Evolutionary conservation across 192 early-diverging fungal species (phyloP).

Genomic region (Paraglomus occultum): DNA sequence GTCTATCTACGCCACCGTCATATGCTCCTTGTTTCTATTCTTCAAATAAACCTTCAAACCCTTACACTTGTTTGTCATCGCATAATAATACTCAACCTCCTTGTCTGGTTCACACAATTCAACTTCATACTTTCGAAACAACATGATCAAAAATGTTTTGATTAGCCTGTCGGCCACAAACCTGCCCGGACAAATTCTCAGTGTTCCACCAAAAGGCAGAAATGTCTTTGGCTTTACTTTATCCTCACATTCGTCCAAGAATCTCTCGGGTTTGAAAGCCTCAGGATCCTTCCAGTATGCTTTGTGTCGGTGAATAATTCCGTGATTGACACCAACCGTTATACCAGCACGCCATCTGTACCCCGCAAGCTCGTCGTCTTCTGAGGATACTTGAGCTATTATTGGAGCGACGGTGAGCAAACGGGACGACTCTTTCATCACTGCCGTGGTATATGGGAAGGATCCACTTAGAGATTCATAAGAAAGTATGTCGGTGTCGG

Average conservation of each 20-base stretch:
- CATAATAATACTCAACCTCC: background rate
- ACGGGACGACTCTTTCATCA: slow-evolving; percentile 7
- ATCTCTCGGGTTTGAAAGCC: slow-evolving; percentile 9
- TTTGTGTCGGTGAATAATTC: background rate
- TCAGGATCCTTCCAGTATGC: slow-evolving; percentile 2
- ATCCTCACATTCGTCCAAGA: background rate
- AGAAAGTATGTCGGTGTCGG: background rate
- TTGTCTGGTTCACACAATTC: background rate
- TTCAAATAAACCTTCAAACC: slow-evolving; percentile 3
- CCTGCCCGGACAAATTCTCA: slow-evolving; percentile 4
- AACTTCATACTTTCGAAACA: slow-evolving; percentile 6
- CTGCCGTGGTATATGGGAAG: slow-evolving; percentile 1
- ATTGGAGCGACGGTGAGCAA: background rate
- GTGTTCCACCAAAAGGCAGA: background rate
- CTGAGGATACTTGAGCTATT: background rate
- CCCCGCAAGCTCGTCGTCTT: background rate
- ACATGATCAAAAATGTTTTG: background rate
- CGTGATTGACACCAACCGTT: background rate
- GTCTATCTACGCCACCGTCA: no score
- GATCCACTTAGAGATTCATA: slow-evolving; percentile 11
- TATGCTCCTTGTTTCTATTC: background rate
- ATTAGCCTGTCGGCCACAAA: background rate
- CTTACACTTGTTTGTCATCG: background rate
- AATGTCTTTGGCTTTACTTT: background rate
- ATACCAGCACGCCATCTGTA: background rate